Conservation (phyloP, 208 protist genomes). For the Leishmania major region DNA sequence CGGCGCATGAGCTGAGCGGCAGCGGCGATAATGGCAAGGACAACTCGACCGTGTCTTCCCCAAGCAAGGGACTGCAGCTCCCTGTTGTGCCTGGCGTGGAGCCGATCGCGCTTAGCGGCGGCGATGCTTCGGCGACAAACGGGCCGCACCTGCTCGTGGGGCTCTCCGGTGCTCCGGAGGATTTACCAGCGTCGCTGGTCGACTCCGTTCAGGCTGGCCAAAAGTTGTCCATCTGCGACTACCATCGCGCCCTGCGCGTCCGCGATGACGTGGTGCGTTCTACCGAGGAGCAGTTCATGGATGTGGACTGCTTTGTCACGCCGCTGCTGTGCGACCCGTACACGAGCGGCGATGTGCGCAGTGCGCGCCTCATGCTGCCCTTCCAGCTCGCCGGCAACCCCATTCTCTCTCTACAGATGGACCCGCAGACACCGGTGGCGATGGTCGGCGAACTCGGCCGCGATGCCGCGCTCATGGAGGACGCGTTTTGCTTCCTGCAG, state of each 20-base stretch:
- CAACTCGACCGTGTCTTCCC: background rate
- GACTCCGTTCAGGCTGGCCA: constrained; percentile 60
- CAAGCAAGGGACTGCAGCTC: background rate
- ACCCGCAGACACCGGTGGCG: constrained; percentile 61
- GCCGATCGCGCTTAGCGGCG: constrained; percentile 1
- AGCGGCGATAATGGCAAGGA: background rate
- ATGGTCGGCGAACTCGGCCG: constrained; percentile 81
- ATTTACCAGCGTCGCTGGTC: constrained; percentile 65
- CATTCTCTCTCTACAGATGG: constrained; percentile 81
- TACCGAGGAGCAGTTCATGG: constrained; percentile 84
- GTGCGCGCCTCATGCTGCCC: constrained; percentile 63
- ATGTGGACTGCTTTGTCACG: constrained; percentile 82
- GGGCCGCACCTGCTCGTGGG: constrained; percentile 30
- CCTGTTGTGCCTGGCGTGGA: constrained; percentile 6
- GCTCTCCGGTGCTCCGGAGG: constrained; percentile 53
- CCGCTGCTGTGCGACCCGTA: constrained; percentile 83
- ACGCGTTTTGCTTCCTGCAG: constrained; percentile 77
- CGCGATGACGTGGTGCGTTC: constrained; percentile 81
- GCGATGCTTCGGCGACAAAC: constrained; percentile 22
- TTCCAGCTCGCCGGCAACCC: constrained; percentile 87
- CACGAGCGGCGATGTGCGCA: constrained; percentile 62
- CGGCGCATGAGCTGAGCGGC: background rate
- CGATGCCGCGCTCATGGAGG: constrained; percentile 85
- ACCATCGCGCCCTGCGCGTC: constrained; percentile 73
- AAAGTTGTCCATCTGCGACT: constrained; percentile 53